phyloP scores from a whole-genome alignment of 495 filamentous ascomycete species.

The Penicillium chermesinum region DNA sequence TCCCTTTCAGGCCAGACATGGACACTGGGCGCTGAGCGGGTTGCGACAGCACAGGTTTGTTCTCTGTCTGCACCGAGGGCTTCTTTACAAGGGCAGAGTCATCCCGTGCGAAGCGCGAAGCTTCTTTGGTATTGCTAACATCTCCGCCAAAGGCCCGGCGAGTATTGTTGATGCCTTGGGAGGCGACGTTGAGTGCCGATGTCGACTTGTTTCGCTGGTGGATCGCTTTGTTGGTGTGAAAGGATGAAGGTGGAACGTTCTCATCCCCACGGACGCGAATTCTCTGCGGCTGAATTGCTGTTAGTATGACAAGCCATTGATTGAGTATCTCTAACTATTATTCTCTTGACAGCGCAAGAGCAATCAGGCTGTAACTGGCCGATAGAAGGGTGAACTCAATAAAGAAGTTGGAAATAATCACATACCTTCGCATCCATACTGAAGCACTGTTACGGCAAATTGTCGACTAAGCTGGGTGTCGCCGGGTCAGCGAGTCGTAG shows the following conservation, averaged over 20 bases:
- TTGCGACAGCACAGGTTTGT: constrained; percentile 51
- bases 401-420: constrained; percentile 3
- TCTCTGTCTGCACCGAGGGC: constrained; percentile 27
- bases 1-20: constrained; percentile 39
- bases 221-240: constrained; percentile 52
- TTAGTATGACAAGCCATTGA: not conserved
- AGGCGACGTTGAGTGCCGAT: constrained; percentile 52
- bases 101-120: constrained; percentile 45
- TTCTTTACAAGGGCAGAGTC: constrained; percentile 49
- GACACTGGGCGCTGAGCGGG: constrained; percentile 63
- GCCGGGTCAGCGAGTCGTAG: constrained; percentile 3
- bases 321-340: too few relatives aligned
- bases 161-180: constrained; percentile 53
- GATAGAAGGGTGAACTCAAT: too few relatives aligned
- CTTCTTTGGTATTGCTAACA: constrained; percentile 65
- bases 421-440: constrained; percentile 45
- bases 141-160: constrained; percentile 80
- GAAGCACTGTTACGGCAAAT: not conserved
- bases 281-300: constrained; percentile 6
- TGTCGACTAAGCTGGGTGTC: not conserved
- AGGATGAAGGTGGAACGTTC: constrained; percentile 48
- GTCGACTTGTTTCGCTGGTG: constrained; percentile 82
- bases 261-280: constrained; percentile 60
- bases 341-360: too few relatives aligned
- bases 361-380: too few relatives aligned